Conservation (phyloP, 495 filamentous ascomycete species). For the Jackrogersella multiformis region DNA sequence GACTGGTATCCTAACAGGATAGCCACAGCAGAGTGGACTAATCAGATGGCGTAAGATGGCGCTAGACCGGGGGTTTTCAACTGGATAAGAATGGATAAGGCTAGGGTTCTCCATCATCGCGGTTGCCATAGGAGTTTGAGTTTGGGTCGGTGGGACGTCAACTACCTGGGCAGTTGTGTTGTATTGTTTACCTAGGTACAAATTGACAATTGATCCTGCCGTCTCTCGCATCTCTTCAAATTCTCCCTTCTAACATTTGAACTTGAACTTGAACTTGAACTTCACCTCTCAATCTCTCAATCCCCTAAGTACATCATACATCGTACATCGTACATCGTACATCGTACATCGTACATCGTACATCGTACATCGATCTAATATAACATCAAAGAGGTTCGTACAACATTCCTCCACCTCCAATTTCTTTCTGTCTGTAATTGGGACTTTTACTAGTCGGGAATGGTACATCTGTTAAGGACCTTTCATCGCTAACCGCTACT, state of each 20-base stretch:
- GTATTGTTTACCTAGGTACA: constrained; percentile 44
- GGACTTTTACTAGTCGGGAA: constrained; percentile 24
- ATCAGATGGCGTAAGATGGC: constrained; percentile 11
- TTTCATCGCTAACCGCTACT: constrained; percentile 40
- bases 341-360: too few relatives aligned
- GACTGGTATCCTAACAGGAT: too few relatives aligned
- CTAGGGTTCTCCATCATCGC: constrained; percentile 20
- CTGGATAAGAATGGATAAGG: background rate
- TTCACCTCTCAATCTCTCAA: constrained; percentile 11
- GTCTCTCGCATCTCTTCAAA: constrained; percentile 11
- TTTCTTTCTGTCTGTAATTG: constrained; percentile 34
- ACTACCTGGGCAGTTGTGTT: too few relatives aligned
- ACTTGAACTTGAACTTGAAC: constrained; percentile 7
- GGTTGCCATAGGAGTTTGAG: constrained; percentile 35
- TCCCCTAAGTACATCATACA: too few relatives aligned
- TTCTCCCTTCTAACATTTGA: constrained; percentile 1
- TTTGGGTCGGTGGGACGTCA: constrained; percentile 14
- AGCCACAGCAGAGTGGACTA: too few relatives aligned
- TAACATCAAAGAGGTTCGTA: constrained; percentile 42
- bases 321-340: too few relatives aligned
- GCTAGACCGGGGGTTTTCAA: constrained; percentile 11
- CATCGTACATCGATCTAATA: background rate
- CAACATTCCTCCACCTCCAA: constrained; percentile 27
- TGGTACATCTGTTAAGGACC: constrained; percentile 12
- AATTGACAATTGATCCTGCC: constrained; percentile 31